Conservation (phyloP, 169 alveolate genomes). For the Fabrea salina region DNA sequence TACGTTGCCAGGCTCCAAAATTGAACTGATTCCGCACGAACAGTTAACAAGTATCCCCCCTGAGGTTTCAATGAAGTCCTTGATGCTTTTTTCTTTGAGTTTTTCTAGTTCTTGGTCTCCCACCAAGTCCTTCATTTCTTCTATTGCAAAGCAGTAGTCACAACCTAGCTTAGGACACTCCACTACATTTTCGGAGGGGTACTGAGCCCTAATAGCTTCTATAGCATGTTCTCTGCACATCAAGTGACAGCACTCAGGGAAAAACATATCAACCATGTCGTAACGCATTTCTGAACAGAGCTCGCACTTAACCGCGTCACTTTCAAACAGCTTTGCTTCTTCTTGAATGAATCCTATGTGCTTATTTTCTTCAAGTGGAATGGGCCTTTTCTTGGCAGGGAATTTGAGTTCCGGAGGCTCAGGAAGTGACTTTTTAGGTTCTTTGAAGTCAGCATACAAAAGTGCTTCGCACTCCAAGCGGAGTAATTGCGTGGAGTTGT, state of each 20-base stretch:
- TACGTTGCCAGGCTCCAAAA: constrained; percentile 35
- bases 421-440: too few relatives aligned
- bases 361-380: too few relatives aligned
- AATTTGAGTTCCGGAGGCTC: neutral
- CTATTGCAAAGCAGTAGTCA: neutral
- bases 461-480: too few relatives aligned
- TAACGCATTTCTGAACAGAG: neutral
- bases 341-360: too few relatives aligned
- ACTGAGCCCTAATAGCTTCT: neutral
- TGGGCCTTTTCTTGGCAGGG: neutral
- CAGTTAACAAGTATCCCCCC: constrained; percentile 17
- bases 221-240: neutral
- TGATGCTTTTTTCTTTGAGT: neutral
- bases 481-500: too few relatives aligned
- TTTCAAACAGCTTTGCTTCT: neutral
- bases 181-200: neutral
- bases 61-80: neutral
- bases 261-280: neutral
- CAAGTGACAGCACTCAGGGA: constrained; percentile 10
- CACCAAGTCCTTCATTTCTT: neutral
- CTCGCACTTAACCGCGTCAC: neutral
- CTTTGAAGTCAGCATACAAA: too few relatives aligned
- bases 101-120: constrained; percentile 1
- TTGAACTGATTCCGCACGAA: constrained; percentile 24
- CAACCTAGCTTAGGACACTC: neutral